Evolutionary conservation across 169 alveolate species (phyloP), one percentile per base, ranked within the genome.

Genomic region (Babesia ovata): DNA sequence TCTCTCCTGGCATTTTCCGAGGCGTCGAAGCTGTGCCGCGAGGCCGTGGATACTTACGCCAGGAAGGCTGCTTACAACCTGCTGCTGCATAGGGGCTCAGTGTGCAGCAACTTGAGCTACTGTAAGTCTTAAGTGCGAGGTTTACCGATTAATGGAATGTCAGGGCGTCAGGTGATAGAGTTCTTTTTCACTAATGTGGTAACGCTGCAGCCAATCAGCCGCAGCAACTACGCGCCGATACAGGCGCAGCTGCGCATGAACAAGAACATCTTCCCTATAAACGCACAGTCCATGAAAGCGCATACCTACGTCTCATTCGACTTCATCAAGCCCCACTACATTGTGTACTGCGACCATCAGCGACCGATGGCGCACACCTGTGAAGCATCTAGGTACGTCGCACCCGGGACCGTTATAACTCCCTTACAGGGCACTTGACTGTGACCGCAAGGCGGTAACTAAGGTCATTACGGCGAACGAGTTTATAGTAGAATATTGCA

Each of bases 291-390:
- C 4, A 90, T 86, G 89, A 61, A 54, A 48, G 46, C 92, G 22
- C 86, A 76, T 36, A 76, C 76, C 17, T 61, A 63, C 56, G 85
- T 86, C 36, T 81, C 92, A 44, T 63, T 82, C 50, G 94, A 90
- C 61, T 83, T 53, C 58, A 70, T 90, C 19, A 70, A 76, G 62
- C 91, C 86, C 45, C 91, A 90, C 62, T 39, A 65, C 26, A 90
- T 90, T 17, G 76, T 81, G 10, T 83, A 84, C 53, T 90, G 94
- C 57, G 84, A 84, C 67, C 92, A 90, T 48, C 44, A 28, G 46
- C 84, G 74, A 29, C 94, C 94, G 16, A 71, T 86, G 78, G 86
- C 94, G 17, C 92, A 90, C 59, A 86, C 94, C 26, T 90, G 92
- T 62, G 56, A 79, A 17, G 54, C 76, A 26, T 45, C 42, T 19